Conservation (phyloP, 2,329 filamentous ascomycete genomes). For the Bipolaris cookei region DNA sequence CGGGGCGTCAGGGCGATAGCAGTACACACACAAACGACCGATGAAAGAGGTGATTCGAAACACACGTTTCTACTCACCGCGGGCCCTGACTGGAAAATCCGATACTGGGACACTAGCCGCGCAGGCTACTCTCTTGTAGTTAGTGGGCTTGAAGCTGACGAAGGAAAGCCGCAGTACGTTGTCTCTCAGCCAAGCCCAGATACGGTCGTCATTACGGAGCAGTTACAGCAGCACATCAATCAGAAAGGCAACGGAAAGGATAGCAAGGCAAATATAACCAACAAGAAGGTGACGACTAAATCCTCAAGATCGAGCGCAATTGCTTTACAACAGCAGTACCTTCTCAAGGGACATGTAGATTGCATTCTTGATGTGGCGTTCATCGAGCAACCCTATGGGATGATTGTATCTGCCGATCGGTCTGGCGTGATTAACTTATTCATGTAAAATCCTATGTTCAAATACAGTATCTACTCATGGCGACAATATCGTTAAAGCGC, state of each 20-base stretch:
- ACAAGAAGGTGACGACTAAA: constrained; percentile 47
- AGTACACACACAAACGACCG: constrained; percentile 71
- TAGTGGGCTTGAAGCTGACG: constrained; percentile 75
- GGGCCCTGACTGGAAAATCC: constrained; percentile 86
- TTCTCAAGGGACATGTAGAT: constrained; percentile 87
- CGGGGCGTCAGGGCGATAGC: constrained; percentile 77
- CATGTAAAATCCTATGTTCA: constrained; percentile 54
- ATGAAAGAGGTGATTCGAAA: constrained; percentile 73
- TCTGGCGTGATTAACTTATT: constrained; percentile 89
- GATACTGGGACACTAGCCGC: constrained; percentile 89
- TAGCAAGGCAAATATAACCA: constrained; percentile 43
- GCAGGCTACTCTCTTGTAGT: constrained; percentile 80
- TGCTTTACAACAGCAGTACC: constrained; percentile 87
- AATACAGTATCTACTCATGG: too few species aligned
- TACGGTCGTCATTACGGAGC: constrained; percentile 50
- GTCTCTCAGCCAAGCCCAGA: constrained; percentile 48
- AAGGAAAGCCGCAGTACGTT: constrained; percentile 72
- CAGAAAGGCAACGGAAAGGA: constrained; percentile 28
- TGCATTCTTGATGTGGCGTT: constrained; percentile 86
- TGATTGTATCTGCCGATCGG: constrained; percentile 89
- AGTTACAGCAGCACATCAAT: constrained; percentile 33
- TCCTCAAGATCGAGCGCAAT: constrained; percentile 82
- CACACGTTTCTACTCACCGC: constrained; percentile 86
- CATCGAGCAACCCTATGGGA: constrained; percentile 86
- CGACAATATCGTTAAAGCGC: too few species aligned